Evolutionary conservation across 2,329 filamentous ascomycete genomes (phyloP), one percentile per base, ranked within the genome.

Genomic region (Cercospora citrullina): DNA sequence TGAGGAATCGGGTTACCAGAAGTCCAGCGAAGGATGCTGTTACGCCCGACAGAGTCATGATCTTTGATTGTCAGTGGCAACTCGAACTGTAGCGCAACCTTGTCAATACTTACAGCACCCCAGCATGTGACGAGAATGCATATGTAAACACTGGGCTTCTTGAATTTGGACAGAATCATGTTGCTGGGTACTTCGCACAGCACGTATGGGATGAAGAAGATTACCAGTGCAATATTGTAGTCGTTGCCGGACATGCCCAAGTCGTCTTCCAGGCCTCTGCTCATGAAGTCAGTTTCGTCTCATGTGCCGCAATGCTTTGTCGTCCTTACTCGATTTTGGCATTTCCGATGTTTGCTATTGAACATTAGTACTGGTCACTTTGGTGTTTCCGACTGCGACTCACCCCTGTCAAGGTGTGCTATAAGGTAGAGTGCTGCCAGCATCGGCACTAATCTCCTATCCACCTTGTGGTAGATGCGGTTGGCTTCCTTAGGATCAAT

Each of bases 1-100:
- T 85, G 78, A 97, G 93, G 83, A 96, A 97, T 26, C 92, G 68
- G 3, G 91, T 92, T 0, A 89, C 85, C 61, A 97, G 84, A 12
- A 97, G 82, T 1, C 93, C 92, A 36, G 84, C 82, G 51, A 84
- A 82, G 79, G 93, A 97, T 75, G 87, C 95, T 66, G 88, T 82
- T 1, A 93, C 90, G 6, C 93, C 80, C 12, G 65, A 65, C 14
- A 71, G 30, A n/a, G 68, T 71, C 69, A 69, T 71, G 31, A 69
- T 58, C 62, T 64, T 26, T 53, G n/a, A 3, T 7, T 12, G 42
- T 36, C 26, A 36, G 42, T 30, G 16, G 18, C 3, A 16, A 33
- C 31, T 33, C 6, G 23, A 14, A 67, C 26, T 14, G 60, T 12
- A n/a, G 28, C 18, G 16, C n/a, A n/a, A 9, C 8, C 5, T 28